Base-by-base conservation (phyloP, 352 stramenopile genomes). In the Achlya hypogyna region DNA sequence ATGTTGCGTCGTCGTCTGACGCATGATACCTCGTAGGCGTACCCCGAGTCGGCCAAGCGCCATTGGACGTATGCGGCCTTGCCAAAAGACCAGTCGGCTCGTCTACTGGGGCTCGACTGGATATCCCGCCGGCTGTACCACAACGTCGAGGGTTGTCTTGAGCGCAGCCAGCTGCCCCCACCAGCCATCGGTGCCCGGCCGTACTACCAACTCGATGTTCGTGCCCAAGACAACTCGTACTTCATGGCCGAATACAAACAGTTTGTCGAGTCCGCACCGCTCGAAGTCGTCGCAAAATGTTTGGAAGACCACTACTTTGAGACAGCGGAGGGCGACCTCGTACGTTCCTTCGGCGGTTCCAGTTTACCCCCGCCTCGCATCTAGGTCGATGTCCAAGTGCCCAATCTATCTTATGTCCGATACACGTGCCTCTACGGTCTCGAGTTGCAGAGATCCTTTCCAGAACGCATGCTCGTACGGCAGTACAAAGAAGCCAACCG, bases 201-300 rank as follows among this genome's bases (percentile, higher is more conserved):
- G 20, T 62, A 62, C 35, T 62, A 42, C 31, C 53, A 32, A 16
- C 20, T 62, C 3, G 31, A 45, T 23, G 29, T 62, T 6, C 53
- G 38, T 1, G 53, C 18, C 5, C 12, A 45, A 10, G 38, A 45
- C 12, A 45, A 45, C n/a, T 45, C 25, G 23, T 51, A 53, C 29
- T 35, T 35, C 4, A 25, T 64, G 54, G 35, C 45, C 45, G 54
- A 64, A 38, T 64, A 51, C 54, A 51, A 64, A 29, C 34, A 64
- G 54, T 38, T 35, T 47, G 54, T 64, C 20, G 54, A 64, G 29
- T 6, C 35, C 10, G 35, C 47, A 25, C 25, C 54, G 35, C 25
- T 62, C 12, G 9, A 6, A 4, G 20, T 42, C 35, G 53, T 35
- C 22, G 29, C 53, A 9, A 6, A 29, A n/a, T 49, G 29, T n/a